Base-by-base conservation (phyloP, 2,329 filamentous ascomycete species). In the Fusarium cicatricum region DNA sequence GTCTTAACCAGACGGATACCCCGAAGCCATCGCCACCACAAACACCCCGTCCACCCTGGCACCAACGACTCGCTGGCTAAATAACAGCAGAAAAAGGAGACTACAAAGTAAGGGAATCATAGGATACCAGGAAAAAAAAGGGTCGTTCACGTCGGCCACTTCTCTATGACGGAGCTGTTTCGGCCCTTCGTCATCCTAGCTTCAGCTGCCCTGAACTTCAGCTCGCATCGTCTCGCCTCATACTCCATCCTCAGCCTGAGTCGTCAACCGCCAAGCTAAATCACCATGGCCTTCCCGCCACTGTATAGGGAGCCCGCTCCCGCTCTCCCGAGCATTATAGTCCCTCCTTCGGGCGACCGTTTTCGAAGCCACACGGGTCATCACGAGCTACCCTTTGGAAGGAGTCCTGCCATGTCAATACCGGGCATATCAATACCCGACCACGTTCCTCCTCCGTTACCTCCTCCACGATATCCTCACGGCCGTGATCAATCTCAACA, bases 381-480 rank as follows among this genome's bases (percentile, higher is more conserved):
- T 50, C 71, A 72, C 59, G 71, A 75, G 28, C 64, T 69, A 41
- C 60, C 69, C 32, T 76, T 70, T 55, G 62, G 72, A 46, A 74
- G 70, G 49, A 75, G 71, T 58, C 65, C 68, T 39, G 75, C 78
- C 36, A 74, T 81, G 69, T 70, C 75, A 42, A 81, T 82, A 54
- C 79, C 77, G 29, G 76, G 77, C 42, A 66, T 72, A 37, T 60
- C 69, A 12, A 60, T 64, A 38, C 69, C 66, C 52, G 59, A 69
- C 54, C 66, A 72, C 58, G 76, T 71, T 3, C 79, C 79, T 56
- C 79, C 79, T 45, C 74, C 79, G 31, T 61, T 82, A 38, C 79
- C 79, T n/a, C 79, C 79, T n/a, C 79, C 79, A 5, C 72, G 72
- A 41, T 67, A 72, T 29, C 68, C 74, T 5, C 75, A 74, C 7